Base-by-base conservation (phyloP, 257 asterid species). In the Asclepias syriaca region DNA sequence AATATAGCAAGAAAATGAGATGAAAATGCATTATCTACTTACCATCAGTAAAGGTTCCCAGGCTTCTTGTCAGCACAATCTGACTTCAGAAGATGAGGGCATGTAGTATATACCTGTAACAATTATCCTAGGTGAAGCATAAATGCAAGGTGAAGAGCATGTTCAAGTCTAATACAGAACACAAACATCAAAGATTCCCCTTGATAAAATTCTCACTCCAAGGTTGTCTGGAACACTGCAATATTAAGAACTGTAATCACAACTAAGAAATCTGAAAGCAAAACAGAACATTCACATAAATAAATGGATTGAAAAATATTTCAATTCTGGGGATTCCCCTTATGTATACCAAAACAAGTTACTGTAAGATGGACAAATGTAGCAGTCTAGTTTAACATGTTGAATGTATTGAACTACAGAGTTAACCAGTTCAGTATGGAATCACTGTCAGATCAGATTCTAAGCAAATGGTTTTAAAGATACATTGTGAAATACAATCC, bases 381-480 rank as follows among this genome's bases (percentile, higher is more conserved):
- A 46, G 61, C 19, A 32, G 54, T 45, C 65, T 37, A 39, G 49
- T 53, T 69, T 57, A 48, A 58, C 37, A 68, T 59, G 34, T 69
- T 59, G 51, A 48, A 7, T 34, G 21, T 60, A 48, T 68, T 16
- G 65, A 8, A 39, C 22, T 48, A 49, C 10, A 39, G 11, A 48
- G 19, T 57, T 21, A 49, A 67, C 10, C 16, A 11, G 64, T 49
- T 40, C 74, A 59, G 50, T 34, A 46, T 11, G 16, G 4, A 12
- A 59, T 34, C 45, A 29, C 27, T 27, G 59, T 24, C n/a, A 69
- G 46, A 19, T 39, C 5, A 48, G 51, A 12, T 58, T 48, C 27
- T 59, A 57, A 74, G 68, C 50, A 29, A 74, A 67, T 24, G 29
- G 55, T 46, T 32, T n/a, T 54, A 51, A 43, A 34, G n/a, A 32